A percentile compares a stretch with the other conserved stretches of the same genome.
Conservation (phyloP, 345 rosid genomes). For the Gossypioides kirkii region DNA sequence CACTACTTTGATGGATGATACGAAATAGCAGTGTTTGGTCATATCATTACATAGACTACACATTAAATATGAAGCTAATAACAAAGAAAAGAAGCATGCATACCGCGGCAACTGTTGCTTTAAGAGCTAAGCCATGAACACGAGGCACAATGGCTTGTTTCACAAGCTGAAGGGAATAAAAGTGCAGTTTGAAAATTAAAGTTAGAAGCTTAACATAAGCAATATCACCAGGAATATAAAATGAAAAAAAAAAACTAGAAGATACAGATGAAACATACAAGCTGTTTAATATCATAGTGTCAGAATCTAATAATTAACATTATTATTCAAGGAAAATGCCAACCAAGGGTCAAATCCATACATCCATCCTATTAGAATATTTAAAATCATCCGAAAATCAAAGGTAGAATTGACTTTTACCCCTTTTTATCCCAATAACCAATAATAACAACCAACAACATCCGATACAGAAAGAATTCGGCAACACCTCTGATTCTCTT, state of each 20-base stretch:
- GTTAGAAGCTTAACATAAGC: not conserved
- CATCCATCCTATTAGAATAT: not conserved
- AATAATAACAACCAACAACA: not conserved
- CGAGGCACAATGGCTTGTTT: conserved; percentile 92
- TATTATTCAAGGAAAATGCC: conserved; percentile 2
- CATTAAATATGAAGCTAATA: not conserved
- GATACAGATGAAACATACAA: not conserved
- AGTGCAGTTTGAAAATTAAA: not conserved
- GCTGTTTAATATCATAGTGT: not conserved
- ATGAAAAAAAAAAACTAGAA: not conserved
- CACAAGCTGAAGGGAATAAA: conserved; percentile 56
- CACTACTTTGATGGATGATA: too few relatives aligned
- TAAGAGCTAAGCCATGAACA: conserved; percentile 91
- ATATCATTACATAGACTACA: not conserved
- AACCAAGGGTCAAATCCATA: not conserved
- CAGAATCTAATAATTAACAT: not conserved
- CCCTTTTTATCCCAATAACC: not conserved
- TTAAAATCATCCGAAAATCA: not conserved
- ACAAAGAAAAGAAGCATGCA: conserved; percentile 12
- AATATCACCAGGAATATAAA: not conserved
- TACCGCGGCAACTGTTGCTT: conserved; percentile 97
- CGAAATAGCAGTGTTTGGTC: not conserved
- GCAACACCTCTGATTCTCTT: not conserved
- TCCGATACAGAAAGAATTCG: not conserved
- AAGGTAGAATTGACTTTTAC: not conserved